Base-by-base conservation (phyloP, 805 yeast species). In the Yamadazyma paraphyllophila region DNA sequence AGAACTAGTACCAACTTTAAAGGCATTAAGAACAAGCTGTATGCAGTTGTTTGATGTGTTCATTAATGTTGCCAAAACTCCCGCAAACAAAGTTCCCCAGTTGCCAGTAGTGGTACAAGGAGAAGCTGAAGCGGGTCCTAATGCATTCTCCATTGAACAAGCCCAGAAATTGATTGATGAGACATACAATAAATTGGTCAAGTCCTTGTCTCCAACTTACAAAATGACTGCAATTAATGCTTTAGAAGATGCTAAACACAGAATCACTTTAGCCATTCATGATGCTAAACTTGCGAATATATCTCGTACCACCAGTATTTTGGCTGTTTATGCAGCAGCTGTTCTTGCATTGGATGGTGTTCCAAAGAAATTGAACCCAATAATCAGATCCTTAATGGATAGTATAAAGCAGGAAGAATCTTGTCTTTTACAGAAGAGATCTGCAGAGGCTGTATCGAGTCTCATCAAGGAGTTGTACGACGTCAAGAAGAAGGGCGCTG, bases 101-200 rank as follows among this genome's bases (percentile, higher is more conserved):
- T 63, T 94, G 14, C 94, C 99, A 0, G 83, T 90, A 4, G 82
- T 91, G 8, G 97, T 92, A 3, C 92, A 90, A 63, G 99, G 99
- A 30, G 98, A 94, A 60, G 74, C 81, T 1, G 96, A 88, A 48
- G 96, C 97, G 2, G 97, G 97, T 2, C 89, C 96, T 1, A 90
- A 85, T 56, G 98, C 97, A 0, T 94, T 94, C 66, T 80, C 89
- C 12, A 62, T 94, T 34, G 85, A 78, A 36, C 78, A 80, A 49
- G 97, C 97, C 1, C 85, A 85, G 46, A 78, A 80, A 50, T 76
- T 90, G 13, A 56, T 84, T 27, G 69, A 70, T 34, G 87, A 82
- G 33, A 78, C 81, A 6, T 88, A 80, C 58, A 78, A 77, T n/a
- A 84, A 83, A 57, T 67, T 89, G 51, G 67, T 81, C 52, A 80